Evolutionary conservation across 2,329 filamentous ascomycete species (phyloP).

Genomic region (Alternaria angustiovoidea): DNA sequence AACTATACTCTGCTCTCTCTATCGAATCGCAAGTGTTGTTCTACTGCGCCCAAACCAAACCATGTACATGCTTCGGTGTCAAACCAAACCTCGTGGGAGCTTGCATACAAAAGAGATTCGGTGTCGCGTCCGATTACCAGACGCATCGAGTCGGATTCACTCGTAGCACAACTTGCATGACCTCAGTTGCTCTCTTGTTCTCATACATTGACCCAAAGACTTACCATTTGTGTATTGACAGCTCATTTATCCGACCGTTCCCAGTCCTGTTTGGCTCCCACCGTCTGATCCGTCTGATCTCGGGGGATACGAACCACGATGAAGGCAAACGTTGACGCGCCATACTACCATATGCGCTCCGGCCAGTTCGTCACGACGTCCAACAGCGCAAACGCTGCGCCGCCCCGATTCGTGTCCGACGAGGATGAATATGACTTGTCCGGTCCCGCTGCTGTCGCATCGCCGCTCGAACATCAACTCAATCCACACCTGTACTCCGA

Average conservation of each 20-base stretch:
- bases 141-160: constrained; percentile 22
- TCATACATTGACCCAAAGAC: constrained; percentile 23
- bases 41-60: constrained; percentile 25
- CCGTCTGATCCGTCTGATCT: constrained; percentile 18
- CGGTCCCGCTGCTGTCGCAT: constrained; percentile 16
- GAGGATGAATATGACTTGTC: constrained; percentile 35
- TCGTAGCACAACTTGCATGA: constrained; percentile 3
- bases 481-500: constrained; percentile 27
- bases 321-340: constrained; percentile 43
- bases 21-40: constrained; percentile 19
- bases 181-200: constrained; percentile 1
- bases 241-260: constrained; percentile 7
- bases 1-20: constrained; percentile 14
- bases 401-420: constrained; percentile 25
- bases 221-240: constrained; percentile 33
- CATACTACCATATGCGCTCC: constrained; percentile 46
- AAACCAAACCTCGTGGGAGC: constrained; percentile 26
- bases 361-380: constrained; percentile 35
- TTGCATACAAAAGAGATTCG: constrained; percentile 31
- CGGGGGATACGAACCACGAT: constrained; percentile 30
- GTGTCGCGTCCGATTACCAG: constrained; percentile 12
- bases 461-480: constrained; percentile 24
- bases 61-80: constrained; percentile 17
- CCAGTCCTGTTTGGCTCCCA: constrained; percentile 13
- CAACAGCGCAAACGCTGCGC: constrained; percentile 35